Evolutionary conservation across 179 eudicot species (phyloP).

Genomic region (Carnegiea gigantea): DNA sequence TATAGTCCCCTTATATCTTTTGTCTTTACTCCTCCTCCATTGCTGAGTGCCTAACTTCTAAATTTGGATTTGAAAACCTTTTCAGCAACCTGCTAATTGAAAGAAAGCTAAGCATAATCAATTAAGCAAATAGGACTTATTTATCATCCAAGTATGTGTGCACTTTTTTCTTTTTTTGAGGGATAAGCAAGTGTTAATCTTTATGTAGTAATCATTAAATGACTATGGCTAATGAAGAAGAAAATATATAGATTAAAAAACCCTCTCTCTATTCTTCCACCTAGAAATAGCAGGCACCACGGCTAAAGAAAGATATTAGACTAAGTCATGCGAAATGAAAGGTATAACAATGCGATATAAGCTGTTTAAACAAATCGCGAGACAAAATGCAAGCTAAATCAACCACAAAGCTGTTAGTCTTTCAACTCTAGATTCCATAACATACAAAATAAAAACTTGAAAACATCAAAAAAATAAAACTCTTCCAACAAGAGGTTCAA

Average conservation of each 20-base stretch:
- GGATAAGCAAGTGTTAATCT: too few species aligned
- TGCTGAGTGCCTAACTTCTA: too few species aligned
- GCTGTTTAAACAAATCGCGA: neutral
- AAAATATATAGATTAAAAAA: neutral
- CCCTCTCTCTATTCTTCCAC: neutral
- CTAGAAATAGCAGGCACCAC: neutral
- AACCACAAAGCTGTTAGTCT: neutral
- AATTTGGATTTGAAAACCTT: too few species aligned
- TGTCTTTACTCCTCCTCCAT: too few species aligned
- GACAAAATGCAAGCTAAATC: neutral
- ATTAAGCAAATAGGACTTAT: too few species aligned
- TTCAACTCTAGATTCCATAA: constrained; percentile 1
- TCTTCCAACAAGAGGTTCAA: neutral
- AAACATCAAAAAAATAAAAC: constrained; percentile 1
- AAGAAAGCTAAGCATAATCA: too few species aligned
- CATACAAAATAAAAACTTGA: neutral
- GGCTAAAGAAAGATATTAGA: neutral
- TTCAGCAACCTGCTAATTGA: too few species aligned
- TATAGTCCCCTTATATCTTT: too few species aligned
- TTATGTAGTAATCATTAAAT: neutral
- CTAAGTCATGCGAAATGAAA: neutral
- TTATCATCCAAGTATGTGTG: too few species aligned
- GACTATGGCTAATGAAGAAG: neutral
- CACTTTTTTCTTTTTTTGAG: too few species aligned
- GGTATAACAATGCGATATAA: neutral